These are phyloP conservation scores for Pestalotiopsis sp. DNA, from an alignment of 2,329 filamentous ascomycete species.

Conservation along the genomic window DNA sequence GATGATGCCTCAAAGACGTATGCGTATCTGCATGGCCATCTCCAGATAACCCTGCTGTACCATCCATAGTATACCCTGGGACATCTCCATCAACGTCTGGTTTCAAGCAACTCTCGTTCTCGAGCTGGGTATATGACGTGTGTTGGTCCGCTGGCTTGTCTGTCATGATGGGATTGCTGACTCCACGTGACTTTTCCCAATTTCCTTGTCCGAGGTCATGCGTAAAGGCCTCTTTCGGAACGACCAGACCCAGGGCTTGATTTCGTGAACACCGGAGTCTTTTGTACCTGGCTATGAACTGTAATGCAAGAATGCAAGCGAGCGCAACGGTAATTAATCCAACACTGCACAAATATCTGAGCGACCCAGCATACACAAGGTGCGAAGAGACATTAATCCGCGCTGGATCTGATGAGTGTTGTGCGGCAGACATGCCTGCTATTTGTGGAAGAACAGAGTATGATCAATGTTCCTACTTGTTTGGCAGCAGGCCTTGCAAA, in stretches of 20 bases:
- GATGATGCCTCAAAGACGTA: constrained; percentile 29
- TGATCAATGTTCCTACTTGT: constrained; percentile 14
- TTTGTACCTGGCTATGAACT: constrained; percentile 19
- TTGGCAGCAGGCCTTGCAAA: constrained; percentile 19
- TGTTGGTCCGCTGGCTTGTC: constrained; percentile 30
- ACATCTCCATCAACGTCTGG: constrained; percentile 14
- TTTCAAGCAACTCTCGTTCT: constrained; percentile 12
- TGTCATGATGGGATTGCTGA: constrained; percentile 24
- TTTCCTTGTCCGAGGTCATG: constrained; percentile 16
- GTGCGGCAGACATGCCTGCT: constrained; percentile 43
- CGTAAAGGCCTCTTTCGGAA: constrained; percentile 17
- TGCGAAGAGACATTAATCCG: constrained; percentile 32
- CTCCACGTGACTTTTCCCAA: constrained; percentile 33
- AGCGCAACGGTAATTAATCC: constrained; percentile 23
- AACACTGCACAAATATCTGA: constrained; percentile 25
- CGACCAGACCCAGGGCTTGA: constrained; percentile 13
- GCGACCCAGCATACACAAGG: constrained; percentile 28
- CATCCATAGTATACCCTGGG: constrained; percentile 16
- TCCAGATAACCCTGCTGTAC: constrained; percentile 13
- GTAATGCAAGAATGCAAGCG: constrained; percentile 22
- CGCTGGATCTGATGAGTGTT: constrained; percentile 29
- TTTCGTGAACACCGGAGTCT: constrained; percentile 23
- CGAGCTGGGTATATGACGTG: constrained; percentile 18
- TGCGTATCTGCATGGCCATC: constrained; percentile 22
- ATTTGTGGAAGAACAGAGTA: constrained; percentile 20